These are phyloP conservation scores for Talaromyces sp. DNA, from an alignment of 2,329 filamentous ascomycete genomes.

Conservation along the genomic window DNA sequence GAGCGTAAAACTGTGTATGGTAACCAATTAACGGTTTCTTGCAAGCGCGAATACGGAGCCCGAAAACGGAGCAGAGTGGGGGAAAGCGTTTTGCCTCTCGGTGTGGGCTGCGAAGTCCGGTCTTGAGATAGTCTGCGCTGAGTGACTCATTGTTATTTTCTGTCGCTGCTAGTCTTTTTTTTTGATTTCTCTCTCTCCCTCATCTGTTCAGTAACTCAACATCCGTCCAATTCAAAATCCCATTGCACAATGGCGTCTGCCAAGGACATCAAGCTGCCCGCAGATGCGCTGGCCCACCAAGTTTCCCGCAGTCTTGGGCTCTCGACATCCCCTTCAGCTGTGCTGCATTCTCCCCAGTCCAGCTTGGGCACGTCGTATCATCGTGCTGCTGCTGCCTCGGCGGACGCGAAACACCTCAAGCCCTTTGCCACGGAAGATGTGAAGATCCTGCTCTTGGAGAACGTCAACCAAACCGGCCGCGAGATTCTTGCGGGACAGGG, in stretches of 20 bases:
- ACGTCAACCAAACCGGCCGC: constrained; percentile 85
- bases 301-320: constrained; percentile 60
- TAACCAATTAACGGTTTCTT: constrained; percentile 6
- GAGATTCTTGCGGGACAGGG: constrained; percentile 79
- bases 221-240: not conserved
- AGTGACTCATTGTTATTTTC: not conserved
- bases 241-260: constrained; percentile 22
- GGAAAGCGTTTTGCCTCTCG: constrained; percentile 2
- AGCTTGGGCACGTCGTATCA: constrained; percentile 53
- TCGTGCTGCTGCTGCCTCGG: constrained; percentile 16
- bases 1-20: not conserved
- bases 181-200: not conserved
- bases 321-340: constrained; percentile 68
- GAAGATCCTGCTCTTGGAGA: constrained; percentile 92
- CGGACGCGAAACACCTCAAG: constrained; percentile 70
- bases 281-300: constrained; percentile 31
- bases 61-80: constrained; percentile 13
- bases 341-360: constrained; percentile 68
- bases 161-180: not conserved
- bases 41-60: constrained; percentile 9
- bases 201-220: not conserved
- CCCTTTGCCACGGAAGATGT: constrained; percentile 94
- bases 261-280: constrained; percentile 28
- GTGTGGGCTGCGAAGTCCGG: not conserved
- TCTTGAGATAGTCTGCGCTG: constrained; percentile 3